phyloP scores from a whole-genome alignment of 2,329 filamentous ascomycete genomes.

The Fusarium pseudonygamai region DNA sequence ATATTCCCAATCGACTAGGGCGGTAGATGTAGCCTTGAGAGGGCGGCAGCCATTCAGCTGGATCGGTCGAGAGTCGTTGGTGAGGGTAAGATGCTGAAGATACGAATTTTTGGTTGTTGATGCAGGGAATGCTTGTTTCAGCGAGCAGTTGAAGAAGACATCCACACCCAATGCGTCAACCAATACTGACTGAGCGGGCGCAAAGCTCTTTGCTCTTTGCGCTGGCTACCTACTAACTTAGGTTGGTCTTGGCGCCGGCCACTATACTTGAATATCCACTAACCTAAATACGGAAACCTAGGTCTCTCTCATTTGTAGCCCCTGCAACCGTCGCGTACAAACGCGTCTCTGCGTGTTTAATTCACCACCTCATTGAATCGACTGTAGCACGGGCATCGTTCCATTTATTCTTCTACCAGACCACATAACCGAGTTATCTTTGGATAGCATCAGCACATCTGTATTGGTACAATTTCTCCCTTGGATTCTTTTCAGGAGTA shows the following conservation, averaged over 20 bases:
- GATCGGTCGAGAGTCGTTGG: neutral
- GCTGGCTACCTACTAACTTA: no score
- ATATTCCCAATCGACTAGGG: slow-evolving; percentile 31
- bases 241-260: slow-evolving; percentile 13
- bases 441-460: neutral
- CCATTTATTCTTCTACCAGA: neutral
- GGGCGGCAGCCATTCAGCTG: slow-evolving; percentile 36
- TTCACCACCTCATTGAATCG: neutral
- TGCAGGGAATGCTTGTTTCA: slow-evolving; percentile 29
- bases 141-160: slow-evolving; percentile 11
- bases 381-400: neutral
- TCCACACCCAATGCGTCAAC: slow-evolving; percentile 2
- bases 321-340: slow-evolving; percentile 30
- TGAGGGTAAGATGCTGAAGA: slow-evolving; percentile 21
- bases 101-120: slow-evolving; percentile 25
- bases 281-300: slow-evolving; percentile 4
- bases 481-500: neutral
- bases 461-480: neutral
- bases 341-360: slow-evolving; percentile 29
- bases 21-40: slow-evolving; percentile 23
- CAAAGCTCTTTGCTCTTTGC: slow-evolving; percentile 1
- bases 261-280: neutral
- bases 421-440: neutral
- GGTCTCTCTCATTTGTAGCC: neutral
- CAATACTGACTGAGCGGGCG: neutral